Base-by-base conservation (phyloP, 2,329 filamentous ascomycete species). In the Exutisphaerella laricina region DNA sequence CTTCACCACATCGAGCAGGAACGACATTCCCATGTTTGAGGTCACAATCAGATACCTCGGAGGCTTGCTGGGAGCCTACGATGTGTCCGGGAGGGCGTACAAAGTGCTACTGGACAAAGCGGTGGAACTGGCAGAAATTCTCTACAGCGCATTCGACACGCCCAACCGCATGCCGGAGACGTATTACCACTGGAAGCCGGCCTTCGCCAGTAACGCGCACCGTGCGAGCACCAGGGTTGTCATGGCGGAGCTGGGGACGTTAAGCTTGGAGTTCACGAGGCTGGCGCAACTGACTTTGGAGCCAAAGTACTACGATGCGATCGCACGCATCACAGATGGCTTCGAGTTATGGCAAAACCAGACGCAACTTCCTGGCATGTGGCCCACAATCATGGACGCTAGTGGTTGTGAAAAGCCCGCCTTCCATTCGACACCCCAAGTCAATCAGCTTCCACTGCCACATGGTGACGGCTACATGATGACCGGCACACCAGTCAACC, bases 11-110 rank as follows among this genome's bases (percentile, higher is more conserved):
- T 82, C 79, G 20, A 65, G 71, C 10, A 72, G 81, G 36, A 61
- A 66, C 26, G 78, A 85, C 35, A 92, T 96, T 33, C 88, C 88
- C n/a, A 74, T 94, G 5, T 96, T 96, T 56, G 89, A 96, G 66
- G 94, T 88, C 1, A 86, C 82, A 8, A 96, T 97, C 59, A 80
- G 90, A 39, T 95, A 96, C 57, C 73, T 97, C 4, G 90, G 90
- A 22, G 90, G 90, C 1, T 70, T 97, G 31, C 60, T 96, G 30
- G 81, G 81, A 28, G 89, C 89, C 5, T 96, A 90, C 61, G 90
- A 97, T 66, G 74, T 96, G 43, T 89, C 85, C 39, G 84, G 54
- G 78, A 79, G 77, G 5, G 71, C 72, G 49, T 84, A 94, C 57
- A 67, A 74, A 14, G 71, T 84, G 17, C 71, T 94, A 8, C 72